Evolutionary conservation across 1,284 basidiomycete species (phyloP).

Genomic region (Lignosus rhinocerotis): DNA sequence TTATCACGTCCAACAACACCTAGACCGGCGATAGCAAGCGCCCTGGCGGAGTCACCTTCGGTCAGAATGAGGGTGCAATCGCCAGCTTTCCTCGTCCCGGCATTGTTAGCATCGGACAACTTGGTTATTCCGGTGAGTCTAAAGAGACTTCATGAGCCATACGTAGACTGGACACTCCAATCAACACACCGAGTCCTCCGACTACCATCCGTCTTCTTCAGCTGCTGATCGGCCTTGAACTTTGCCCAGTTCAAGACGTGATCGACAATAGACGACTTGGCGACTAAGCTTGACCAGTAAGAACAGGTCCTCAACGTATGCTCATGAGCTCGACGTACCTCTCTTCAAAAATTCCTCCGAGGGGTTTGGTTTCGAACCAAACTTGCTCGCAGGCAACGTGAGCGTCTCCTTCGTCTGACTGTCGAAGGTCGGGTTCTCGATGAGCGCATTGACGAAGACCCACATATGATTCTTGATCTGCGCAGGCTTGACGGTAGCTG

Average conservation of each 20-base stretch:
- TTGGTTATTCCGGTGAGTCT: conserved; percentile 92
- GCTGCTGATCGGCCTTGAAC: conserved; percentile 94
- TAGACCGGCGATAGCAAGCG: conserved; percentile 92
- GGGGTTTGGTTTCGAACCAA: conserved; percentile 82
- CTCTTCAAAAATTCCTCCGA: conserved; percentile 97
- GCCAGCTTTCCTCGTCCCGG: conserved; percentile 80
- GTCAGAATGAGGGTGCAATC: conserved; percentile 97
- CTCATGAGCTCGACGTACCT: conserved; percentile 49
- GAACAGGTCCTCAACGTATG: not conserved
- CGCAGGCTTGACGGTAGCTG: conserved; percentile 85
- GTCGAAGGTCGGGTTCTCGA: conserved; percentile 99
- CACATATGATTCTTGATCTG: conserved; percentile 99
- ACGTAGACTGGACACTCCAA: not conserved
- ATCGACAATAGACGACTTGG: conserved; percentile 91
- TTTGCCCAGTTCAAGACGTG: conserved; percentile 95
- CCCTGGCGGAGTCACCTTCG: conserved; percentile 99
- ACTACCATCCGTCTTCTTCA: conserved; percentile 96
- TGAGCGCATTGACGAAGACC: conserved; percentile 96
- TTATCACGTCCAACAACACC: conserved; percentile 95
- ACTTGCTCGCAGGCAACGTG: conserved; percentile 87
- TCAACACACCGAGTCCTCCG: conserved; percentile 80
- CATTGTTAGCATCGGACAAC: conserved; percentile 97
- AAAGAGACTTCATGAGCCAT: not conserved
- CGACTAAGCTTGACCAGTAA: conserved; percentile 52
- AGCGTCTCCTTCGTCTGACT: conserved; percentile 99